Conservation (phyloP, 2,329 filamentous ascomycete genomes). For the Sporothrix pallida region DNA sequence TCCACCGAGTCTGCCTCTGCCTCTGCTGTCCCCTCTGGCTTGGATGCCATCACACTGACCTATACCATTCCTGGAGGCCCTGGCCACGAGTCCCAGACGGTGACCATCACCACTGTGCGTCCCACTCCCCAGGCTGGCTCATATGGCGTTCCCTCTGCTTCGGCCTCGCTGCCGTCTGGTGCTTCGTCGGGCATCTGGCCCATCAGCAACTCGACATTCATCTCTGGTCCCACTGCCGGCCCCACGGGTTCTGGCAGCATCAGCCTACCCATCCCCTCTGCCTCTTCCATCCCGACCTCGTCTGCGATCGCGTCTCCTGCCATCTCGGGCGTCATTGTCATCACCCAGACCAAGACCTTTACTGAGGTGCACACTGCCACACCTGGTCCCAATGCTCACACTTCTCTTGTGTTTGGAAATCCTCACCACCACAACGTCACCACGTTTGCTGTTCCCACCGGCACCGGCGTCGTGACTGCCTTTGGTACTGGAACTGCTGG, state of each 20-base stretch:
- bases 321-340: neutral
- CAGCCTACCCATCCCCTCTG: neutral
- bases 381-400: neutral
- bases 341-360: conserved; percentile 27
- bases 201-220: neutral
- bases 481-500: neutral
- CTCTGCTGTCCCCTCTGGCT: conserved; percentile 16
- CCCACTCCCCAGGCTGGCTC: neutral
- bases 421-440: conserved; percentile 12
- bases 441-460: neutral
- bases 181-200: conserved; percentile 17
- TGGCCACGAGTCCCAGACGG: conserved; percentile 23
- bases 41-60: conserved; percentile 38
- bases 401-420: neutral
- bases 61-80: conserved; percentile 38
- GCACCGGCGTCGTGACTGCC: neutral
- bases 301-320: neutral
- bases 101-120: conserved; percentile 33
- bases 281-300: neutral
- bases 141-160: neutral
- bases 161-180: neutral
- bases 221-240: neutral
- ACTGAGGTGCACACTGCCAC: conserved; percentile 23
- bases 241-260: neutral
- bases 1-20: neutral